Base-by-base conservation (phyloP, 192 early-diverging fungal species). In the Endogone sp. region DNA sequence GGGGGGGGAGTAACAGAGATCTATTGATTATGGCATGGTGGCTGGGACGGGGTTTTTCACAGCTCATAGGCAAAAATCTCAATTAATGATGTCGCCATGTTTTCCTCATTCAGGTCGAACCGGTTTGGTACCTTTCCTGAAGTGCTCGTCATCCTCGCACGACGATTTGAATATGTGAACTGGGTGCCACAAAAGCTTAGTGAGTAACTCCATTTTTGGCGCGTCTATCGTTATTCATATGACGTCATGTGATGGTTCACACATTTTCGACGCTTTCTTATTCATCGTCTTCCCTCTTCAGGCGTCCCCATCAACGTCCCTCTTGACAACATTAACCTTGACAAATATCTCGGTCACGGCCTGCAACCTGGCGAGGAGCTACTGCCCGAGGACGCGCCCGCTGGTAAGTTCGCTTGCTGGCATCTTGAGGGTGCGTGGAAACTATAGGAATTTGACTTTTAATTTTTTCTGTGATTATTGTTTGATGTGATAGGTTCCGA, bases 41-140 rank as follows among this genome's bases (percentile, higher is more conserved):
- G 32, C 20, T 24, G n/a, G 3, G 20, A n/a, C n/a, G n/a, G n/a
- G n/a, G n/a, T n/a, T n/a, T n/a, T n/a, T n/a, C n/a, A n/a, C n/a
- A n/a, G 62, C 16, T 27, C 27, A 26, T 20, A 32, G 24, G 21
- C 57, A 66, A n/a, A n/a, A n/a, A n/a, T n/a, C 31, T 68, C 24
- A 64, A 25, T 25, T 30, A 4, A 10, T 28, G 55, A 23, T 63
- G 25, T 63, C 11, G 16, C 57, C 21, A 8, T 9, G 22, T 3
- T 37, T 2, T 56, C 26, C 28, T 60, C 65, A 64, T n/a, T n/a
- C n/a, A n/a, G n/a, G 44, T 65, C 67, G 2, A 70, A 71, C 13
- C 68, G 88, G 80, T 94, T 94, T 71, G 80, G 79, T 3, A 87
- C 90, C 0, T 97, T 95, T 72, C 91, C 88, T 68, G 88, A 86